A percentile compares a stretch with the other conserved stretches of the same genome.
These are phyloP conservation scores for Begonia loranthoides DNA, from an alignment of 306 rosid species.

Conservation along the genomic window DNA sequence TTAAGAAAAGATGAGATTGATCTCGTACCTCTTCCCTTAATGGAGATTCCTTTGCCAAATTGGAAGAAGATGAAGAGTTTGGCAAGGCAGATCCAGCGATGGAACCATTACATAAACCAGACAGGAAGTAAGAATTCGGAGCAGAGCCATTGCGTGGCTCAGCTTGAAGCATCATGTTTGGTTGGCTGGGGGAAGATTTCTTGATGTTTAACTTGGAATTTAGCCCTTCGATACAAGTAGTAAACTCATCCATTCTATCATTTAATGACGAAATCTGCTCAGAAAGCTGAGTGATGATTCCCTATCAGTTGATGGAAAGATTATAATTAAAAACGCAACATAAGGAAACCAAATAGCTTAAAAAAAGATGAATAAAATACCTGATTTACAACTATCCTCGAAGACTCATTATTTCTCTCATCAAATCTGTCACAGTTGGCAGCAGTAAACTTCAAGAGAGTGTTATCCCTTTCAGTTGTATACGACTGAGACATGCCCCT, in stretches of 20 bases:
- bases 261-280: slow-evolving; percentile 84
- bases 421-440: slow-evolving; percentile 38
- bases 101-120: slow-evolving; percentile 55
- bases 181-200: slow-evolving; percentile 59
- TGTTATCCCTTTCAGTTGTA: slow-evolving; percentile 74
- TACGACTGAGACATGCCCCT: slow-evolving; percentile 85
- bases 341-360: background rate
- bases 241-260: slow-evolving; percentile 93
- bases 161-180: slow-evolving; percentile 53
- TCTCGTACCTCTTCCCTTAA: slow-evolving; percentile 62
- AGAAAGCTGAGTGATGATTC: slow-evolving; percentile 55
- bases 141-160: slow-evolving; percentile 82
- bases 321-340: slow-evolving; percentile 1
- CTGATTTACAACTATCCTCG: slow-evolving; percentile 36
- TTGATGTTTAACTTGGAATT: slow-evolving; percentile 52
- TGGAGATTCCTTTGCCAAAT: slow-evolving; percentile 59
- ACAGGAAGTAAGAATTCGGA: slow-evolving; percentile 35
- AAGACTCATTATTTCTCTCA: slow-evolving; percentile 49
- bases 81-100: slow-evolving; percentile 51
- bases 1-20: slow-evolving; percentile 5
- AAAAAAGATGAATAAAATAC: slow-evolving; percentile 19
- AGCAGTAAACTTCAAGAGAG: slow-evolving; percentile 30
- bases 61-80: slow-evolving; percentile 61
- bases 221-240: slow-evolving; percentile 74
- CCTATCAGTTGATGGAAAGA: slow-evolving; percentile 19